Evolutionary conservation across 306 rosid species (phyloP).

Genomic region (Casuarina cunninghamiana): DNA sequence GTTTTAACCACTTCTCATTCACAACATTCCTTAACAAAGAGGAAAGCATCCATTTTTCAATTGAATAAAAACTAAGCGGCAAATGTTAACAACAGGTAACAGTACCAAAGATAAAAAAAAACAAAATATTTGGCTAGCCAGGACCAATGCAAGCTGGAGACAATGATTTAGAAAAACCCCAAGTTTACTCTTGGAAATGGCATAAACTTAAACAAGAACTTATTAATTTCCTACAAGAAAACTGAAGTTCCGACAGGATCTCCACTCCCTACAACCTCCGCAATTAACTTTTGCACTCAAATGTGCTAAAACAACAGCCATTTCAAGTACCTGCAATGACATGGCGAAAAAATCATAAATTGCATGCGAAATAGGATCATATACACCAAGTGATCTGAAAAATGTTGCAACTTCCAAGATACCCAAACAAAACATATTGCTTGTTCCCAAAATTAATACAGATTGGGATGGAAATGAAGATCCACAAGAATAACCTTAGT

Average conservation of each 20-base stretch:
- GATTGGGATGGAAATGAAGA: background rate
- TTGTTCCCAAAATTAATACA: background rate
- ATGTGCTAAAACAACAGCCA: conserved; percentile 42
- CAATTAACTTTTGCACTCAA: conserved; percentile 27
- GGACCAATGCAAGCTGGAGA: background rate
- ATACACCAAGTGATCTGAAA: conserved; percentile 3
- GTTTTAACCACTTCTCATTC: background rate
- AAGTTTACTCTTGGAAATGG: conserved; percentile 12
- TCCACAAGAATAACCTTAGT: background rate
- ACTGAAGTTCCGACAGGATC: conserved; percentile 13
- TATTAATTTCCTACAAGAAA: conserved; percentile 11
- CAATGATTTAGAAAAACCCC: background rate
- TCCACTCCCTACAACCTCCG: conserved; percentile 28
- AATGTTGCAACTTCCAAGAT: background rate
- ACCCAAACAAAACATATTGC: conserved; percentile 3
- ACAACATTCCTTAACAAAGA: background rate
- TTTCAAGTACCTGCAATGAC: conserved; percentile 78
- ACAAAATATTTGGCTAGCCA: background rate
- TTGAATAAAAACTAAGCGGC: background rate
- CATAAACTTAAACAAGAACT: conserved; percentile 8
- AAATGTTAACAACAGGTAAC: background rate
- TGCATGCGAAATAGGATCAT: conserved; percentile 12
- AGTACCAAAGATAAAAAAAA: background rate
- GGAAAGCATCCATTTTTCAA: background rate
- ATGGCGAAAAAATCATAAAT: conserved; percentile 26